Base-by-base conservation (phyloP, 768 basidiomycete species). In the Termitomyces sp. region DNA sequence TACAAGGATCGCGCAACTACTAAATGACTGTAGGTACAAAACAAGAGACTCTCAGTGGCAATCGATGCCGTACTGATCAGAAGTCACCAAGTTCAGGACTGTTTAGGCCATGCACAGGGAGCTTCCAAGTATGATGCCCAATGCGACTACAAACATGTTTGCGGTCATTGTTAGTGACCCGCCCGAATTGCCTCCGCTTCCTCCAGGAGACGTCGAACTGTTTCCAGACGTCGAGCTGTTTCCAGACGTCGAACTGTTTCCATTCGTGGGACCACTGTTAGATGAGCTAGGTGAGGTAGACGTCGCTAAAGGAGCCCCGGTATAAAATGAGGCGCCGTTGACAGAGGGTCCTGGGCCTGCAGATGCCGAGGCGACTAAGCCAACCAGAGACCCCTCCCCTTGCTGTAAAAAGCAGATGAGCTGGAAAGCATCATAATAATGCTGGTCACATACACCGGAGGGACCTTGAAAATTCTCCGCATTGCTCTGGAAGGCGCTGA, bases 361-460 rank as follows among this genome's bases (percentile, higher is more conserved):
- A 3, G 81, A 76, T 1, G 81, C 82, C 18, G 76, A 77, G 1
- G 81, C 83, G n/a, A 76, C 79, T 4, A 72, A 51, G 16, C 82
- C 82, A 3, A 73, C 73, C 18, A 83, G 75, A 12, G 65, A 70
- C 36, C 75, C 75, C 54, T 72, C 63, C 16, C 53, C 70, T 79
- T 81, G 78, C 79, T 80, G 39, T 16, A 46, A 6, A 44, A 22
- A 16, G 34, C 34, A 13, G 12, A 15, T 34, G 1, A 24, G 9
- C n/a, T 6, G 12, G 5, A 46, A 36, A 16, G 4, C 33, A n/a
- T 27, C 22, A 20, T 3, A 42, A 33, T 33, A 33, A 37, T 39
- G 5, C 20, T 36, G 27, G 7, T 34, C 57, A 74, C 74, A 12
- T 69, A 78, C 78, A 39, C 70, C 75, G 36, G 73, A 66, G 6